Evolutionary conservation across 805 yeast species (phyloP), one percentile per base, ranked within the genome.

Genomic region (Wickerhamomyces kurtzmanii): DNA sequence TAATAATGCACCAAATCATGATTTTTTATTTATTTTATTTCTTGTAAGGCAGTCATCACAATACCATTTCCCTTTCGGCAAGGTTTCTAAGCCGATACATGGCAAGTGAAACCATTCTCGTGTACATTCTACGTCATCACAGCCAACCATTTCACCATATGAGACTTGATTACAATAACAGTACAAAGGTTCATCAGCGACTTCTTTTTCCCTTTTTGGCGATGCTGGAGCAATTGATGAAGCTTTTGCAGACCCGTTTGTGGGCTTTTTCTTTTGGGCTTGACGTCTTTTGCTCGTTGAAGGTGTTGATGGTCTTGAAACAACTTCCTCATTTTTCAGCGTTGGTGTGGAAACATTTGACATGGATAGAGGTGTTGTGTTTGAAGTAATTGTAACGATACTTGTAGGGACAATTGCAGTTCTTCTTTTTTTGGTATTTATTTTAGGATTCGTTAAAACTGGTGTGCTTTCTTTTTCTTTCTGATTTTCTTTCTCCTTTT

Each of bases 111-210:
- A 87, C 97, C 97, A 87, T 53, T 87, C 97, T 30, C 85, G 65
- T 49, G 76, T 76, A 59, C 97, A 89, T 33, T 77, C 74, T 20
- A 83, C 87, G 9, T 96, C 96, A 47, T 91, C 98, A 57, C 98
- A 91, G 3, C 94, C 98, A 34, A 91, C 96, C 98, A 91, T 91
- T 47, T 91, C 97, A 12, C 98, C 98, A 49, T 82, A 91, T 5
- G 96, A 89, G 1, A 87, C 94, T 51, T 87, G 96, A 51, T 86
- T 84, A 58, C 98, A 91, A 58, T 89, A 87, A 54, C 98, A 91
- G 51, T 89, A 89, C 3, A 86, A 71, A 1, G 94, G 94, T 45
- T 87, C 96, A 14, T 62, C 65, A 26, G 49, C 53, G 16, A 51
- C 58, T 31, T 54, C 28, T 27, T 24, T 31, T 28, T 25, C 28